A percentile compares a stretch with the other conserved stretches of the same genome.
Conservation (phyloP, 1,284 basidiomycete genomes). For the Fomitopsis schrenkii region DNA sequence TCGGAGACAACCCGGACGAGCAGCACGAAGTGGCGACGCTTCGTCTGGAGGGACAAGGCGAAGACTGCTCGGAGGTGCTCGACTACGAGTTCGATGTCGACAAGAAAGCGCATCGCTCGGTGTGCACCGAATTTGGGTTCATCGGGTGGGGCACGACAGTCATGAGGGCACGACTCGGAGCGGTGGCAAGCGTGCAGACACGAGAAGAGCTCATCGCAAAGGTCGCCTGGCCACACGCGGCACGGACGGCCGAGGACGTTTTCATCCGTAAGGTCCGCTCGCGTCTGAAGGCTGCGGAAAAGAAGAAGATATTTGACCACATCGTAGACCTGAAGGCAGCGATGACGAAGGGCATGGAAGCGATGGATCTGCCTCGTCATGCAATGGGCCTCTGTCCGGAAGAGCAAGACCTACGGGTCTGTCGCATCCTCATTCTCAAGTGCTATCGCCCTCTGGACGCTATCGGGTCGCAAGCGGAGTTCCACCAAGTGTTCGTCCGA, state of each 20-base stretch:
- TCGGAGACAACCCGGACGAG: background rate
- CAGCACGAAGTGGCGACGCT: background rate
- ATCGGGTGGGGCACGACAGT: background rate
- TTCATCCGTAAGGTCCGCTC: background rate
- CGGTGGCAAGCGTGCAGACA: background rate
- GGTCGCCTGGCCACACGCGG: too few species aligned
- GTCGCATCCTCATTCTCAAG: background rate
- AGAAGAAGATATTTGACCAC: background rate
- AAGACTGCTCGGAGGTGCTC: background rate
- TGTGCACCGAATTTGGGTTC: background rate
- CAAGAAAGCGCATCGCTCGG: too few species aligned
- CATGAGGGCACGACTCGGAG: background rate
- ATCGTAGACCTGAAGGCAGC: conserved; percentile 4
- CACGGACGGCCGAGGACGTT: background rate
- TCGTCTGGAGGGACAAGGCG: background rate
- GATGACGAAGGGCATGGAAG: background rate
- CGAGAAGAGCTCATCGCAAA: background rate
- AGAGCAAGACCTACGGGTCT: background rate
- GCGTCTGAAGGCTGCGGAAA: background rate
- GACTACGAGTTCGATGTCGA: too few species aligned
- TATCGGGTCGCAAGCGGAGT: background rate
- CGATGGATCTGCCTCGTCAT: background rate
- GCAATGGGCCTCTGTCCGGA: background rate
- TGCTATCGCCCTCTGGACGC: background rate
- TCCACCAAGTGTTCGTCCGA: background rate